Conservation (phyloP, 768 basidiomycete genomes). For the Mycena venus region DNA sequence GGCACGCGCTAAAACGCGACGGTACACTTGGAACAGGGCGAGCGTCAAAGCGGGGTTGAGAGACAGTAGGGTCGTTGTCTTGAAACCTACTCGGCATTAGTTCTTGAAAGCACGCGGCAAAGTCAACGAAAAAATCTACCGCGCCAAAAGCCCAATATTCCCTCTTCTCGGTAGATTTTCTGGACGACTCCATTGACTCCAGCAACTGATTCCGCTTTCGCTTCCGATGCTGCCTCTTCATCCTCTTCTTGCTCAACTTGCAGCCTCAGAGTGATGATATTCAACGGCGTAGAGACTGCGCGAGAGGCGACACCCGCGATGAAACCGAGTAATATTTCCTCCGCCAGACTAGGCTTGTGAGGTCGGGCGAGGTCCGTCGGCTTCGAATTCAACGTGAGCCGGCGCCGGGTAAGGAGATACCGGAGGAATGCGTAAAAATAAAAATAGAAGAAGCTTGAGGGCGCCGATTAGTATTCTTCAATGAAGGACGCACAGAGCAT, state of each 20-base stretch:
- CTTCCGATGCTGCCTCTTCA: constrained; percentile 35
- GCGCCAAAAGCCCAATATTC: constrained; percentile 69
- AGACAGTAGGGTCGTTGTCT: constrained; percentile 61
- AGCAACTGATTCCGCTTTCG: constrained; percentile 26
- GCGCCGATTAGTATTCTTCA: not conserved
- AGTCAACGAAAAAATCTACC: constrained; percentile 49
- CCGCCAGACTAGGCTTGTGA: constrained; percentile 53
- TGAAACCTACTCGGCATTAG: constrained; percentile 56
- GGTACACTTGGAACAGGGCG: constrained; percentile 65
- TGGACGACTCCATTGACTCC: constrained; percentile 50
- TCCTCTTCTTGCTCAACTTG: constrained; percentile 59
- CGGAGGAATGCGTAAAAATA: constrained; percentile 68
- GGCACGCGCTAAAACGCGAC: constrained; percentile 51
- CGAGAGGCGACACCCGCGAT: constrained; percentile 69
- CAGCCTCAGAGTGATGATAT: constrained; percentile 66
- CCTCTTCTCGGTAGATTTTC: constrained; percentile 62
- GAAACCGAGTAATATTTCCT: constrained; percentile 70
- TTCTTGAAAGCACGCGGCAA: not conserved
- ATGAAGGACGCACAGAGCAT: constrained; percentile 23
- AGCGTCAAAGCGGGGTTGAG: constrained; percentile 73
- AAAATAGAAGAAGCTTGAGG: constrained; percentile 68
- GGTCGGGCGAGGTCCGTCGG: not conserved
- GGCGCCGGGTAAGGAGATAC: constrained; percentile 53
- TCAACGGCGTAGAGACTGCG: constrained; percentile 67
- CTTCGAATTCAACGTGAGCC: constrained; percentile 28